phyloP scores from a whole-genome alignment of 495 filamentous ascomycete species.

The Lasiosphaeria miniovina region DNA sequence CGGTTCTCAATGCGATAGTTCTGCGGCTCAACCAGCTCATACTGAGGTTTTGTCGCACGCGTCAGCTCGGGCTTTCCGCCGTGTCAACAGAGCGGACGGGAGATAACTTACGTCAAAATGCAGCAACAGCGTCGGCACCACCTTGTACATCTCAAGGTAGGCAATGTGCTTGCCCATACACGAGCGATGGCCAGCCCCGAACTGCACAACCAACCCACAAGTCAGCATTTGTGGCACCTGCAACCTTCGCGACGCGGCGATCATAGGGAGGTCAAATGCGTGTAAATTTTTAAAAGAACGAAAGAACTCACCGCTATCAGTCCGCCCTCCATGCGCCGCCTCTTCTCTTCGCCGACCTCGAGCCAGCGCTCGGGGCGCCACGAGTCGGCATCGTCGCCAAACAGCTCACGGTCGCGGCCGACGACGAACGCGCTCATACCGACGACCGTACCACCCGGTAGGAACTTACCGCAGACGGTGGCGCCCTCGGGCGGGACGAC shows the following conservation, averaged over 20 bases:
- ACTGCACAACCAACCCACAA: conserved; percentile 28
- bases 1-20: neutral
- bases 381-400: conserved; percentile 38
- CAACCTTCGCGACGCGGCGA: neutral
- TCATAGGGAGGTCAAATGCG: no score
- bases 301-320: conserved; percentile 20
- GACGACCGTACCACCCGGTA: conserved; percentile 52
- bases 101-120: conserved; percentile 42
- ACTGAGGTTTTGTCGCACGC: neutral
- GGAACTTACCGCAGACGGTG: conserved; percentile 47
- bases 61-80: neutral
- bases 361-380: conserved; percentile 55
- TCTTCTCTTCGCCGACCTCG: conserved; percentile 30
- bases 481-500: conserved; percentile 53
- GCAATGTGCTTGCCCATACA: conserved; percentile 67
- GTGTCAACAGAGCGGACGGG: neutral
- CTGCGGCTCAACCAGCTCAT: neutral
- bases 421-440: conserved; percentile 55
- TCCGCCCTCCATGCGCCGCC: conserved; percentile 38
- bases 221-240: neutral
- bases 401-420: conserved; percentile 47
- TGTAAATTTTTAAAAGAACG: no score
- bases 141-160: conserved; percentile 62
- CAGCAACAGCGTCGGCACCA: conserved; percentile 59
- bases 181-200: conserved; percentile 59